Evolutionary conservation across 805 yeast species (phyloP).

Genomic region (Candida maris): DNA sequence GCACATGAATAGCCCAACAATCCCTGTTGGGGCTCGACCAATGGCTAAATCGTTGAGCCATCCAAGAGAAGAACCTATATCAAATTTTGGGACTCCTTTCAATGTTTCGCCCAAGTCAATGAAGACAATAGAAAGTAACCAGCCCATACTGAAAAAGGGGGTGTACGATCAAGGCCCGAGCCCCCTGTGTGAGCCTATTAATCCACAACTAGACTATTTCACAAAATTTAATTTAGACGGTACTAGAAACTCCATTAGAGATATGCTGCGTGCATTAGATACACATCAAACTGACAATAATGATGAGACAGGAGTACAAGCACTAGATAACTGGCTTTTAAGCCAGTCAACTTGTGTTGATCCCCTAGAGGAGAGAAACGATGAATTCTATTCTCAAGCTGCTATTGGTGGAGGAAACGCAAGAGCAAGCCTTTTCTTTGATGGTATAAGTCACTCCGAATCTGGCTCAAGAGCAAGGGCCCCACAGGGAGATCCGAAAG

Average conservation of each 20-base stretch:
- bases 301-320: slow-evolving; percentile 5
- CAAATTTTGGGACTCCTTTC: background rate
- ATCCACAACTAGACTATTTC: slow-evolving; percentile 7
- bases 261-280: slow-evolving; percentile 5
- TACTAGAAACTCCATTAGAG: slow-evolving; percentile 7
- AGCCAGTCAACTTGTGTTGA: slow-evolving; percentile 1
- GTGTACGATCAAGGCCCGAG: background rate
- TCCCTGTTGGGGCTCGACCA: background rate
- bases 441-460: slow-evolving; percentile 4
- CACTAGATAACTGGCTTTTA: slow-evolving; percentile 8
- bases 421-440: slow-evolving; percentile 1
- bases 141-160: background rate
- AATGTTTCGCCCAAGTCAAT: background rate
- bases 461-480: background rate
- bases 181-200: slow-evolving; percentile 3
- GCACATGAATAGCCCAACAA: background rate
- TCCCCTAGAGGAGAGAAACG: background rate
- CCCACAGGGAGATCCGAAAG: background rate
- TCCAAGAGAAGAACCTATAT: background rate
- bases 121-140: no score
- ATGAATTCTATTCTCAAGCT: background rate
- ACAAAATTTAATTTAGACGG: slow-evolving; percentile 9
- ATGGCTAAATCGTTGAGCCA: background rate
- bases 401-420: background rate
- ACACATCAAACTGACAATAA: slow-evolving; percentile 6